These are phyloP conservation scores for Boletus rubescentipes DNA, from an alignment of 768 basidiomycete species.

Conservation along the genomic window DNA sequence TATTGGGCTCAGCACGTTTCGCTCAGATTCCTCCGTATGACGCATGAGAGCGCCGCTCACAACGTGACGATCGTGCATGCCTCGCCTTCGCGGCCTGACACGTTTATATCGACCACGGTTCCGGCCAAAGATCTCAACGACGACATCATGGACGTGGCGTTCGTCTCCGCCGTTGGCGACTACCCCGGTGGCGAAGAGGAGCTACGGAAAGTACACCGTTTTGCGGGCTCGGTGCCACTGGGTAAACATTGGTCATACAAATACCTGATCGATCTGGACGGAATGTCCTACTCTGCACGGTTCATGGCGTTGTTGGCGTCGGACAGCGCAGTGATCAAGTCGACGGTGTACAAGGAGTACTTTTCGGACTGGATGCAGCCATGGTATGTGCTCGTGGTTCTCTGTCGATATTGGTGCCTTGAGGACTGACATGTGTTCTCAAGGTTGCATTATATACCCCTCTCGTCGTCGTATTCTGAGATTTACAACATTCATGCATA, in stretches of 20 bases:
- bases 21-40: conserved; percentile 70
- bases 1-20: not conserved
- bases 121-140: conserved; percentile 62
- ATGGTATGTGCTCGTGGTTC: no score
- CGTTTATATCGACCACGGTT: conserved; percentile 61
- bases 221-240: conserved; percentile 73
- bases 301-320: conserved; percentile 85
- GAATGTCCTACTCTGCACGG: conserved; percentile 91
- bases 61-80: conserved; percentile 70
- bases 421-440: not conserved
- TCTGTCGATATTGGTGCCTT: no score
- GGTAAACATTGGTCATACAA: conserved; percentile 93
- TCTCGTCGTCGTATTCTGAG: conserved; percentile 84
- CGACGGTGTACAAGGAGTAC: conserved; percentile 89
- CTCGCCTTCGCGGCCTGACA: conserved; percentile 56
- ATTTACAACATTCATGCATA: conserved; percentile 93
- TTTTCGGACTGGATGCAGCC: conserved; percentile 92
- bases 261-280: conserved; percentile 89
- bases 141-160: conserved; percentile 85
- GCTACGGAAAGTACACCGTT: conserved; percentile 62
- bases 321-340: conserved; percentile 87
- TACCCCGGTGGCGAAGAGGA: conserved; percentile 77
- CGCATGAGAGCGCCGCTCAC: conserved; percentile 47
- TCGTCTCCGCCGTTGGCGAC: conserved; percentile 72
- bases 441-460: conserved; percentile 94